Evolutionary conservation across 345 rosid species (phyloP), one percentile per base, ranked within the genome.

Genomic region (Eucalyptus fibrosa): DNA sequence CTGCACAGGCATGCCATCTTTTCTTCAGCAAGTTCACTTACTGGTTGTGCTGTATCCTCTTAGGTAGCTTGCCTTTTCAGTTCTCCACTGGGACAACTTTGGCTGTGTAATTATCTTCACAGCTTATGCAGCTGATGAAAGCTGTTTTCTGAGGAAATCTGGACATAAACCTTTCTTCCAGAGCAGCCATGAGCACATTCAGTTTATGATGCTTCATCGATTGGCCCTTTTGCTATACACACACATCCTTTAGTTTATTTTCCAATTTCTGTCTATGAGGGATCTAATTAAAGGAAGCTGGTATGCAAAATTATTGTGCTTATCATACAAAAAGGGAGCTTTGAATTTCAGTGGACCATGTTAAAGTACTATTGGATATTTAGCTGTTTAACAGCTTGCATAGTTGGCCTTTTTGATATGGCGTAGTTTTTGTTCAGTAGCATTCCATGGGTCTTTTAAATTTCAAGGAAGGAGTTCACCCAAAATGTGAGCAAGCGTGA

Each of bases 1-100:
- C 99, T 88, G 96, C 98, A 7, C 97, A 97, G 98, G 99, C 90
- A 81, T 50, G 72, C 88, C 26, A 14, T 77, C 83, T 37, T 37
- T 11, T 77, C 45, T 77, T 37, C 83, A 37, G 47, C 83, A 77
- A 47, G 51, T 72, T 88, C 42, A 50, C 86, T 28, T 55, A 89
- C 40, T 77, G 47, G 9, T 32, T 44, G 82, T 67, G 56, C 56
- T n/a, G 65, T 56, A 50, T 86, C 47, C 28, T 72, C 45, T 72
- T 72, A 34, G 82, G 40, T 7, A 9, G 18, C 59, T 86, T 86
- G 87, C 15, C 4, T 86, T 69, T 17, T 49, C 2, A 2, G 59
- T 86, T 37, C 44, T 37, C 15, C 82, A 19, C 45, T 6, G 26
- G 45, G 45, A 72, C 82, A 34, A 17, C 42, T 32, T 34, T 32